phyloP scores from a whole-genome alignment of 2,329 filamentous ascomycete genomes.

The Domatiomyces catenatus region DNA sequence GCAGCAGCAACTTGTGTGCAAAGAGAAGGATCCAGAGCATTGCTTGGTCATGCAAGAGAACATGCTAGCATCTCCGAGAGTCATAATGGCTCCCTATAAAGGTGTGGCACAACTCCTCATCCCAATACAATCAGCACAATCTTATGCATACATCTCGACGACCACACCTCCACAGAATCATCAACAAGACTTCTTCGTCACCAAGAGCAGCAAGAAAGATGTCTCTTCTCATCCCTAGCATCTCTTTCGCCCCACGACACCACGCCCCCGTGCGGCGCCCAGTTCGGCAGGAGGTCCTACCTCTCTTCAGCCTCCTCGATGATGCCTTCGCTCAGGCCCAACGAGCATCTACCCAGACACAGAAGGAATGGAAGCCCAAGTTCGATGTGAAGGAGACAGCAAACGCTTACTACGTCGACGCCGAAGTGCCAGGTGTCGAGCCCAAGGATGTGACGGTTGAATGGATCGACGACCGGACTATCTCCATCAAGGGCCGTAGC shows the following conservation, averaged over 20 bases:
- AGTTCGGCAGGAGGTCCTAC: slow-evolving; percentile 23
- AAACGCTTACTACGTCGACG: slow-evolving; percentile 32
- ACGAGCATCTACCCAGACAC: slow-evolving; percentile 10
- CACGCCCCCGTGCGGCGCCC: slow-evolving; percentile 10
- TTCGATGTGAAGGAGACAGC: slow-evolving; percentile 34
- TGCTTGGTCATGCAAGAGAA: slow-evolving; percentile 8
- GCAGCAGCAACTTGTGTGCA: background rate
- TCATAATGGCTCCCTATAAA: slow-evolving; percentile 11
- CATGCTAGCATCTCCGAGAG: slow-evolving; percentile 10
- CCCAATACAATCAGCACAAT: slow-evolving; percentile 17
- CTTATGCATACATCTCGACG: slow-evolving; percentile 18
- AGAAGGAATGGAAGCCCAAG: slow-evolving; percentile 26
- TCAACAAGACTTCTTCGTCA: slow-evolving; percentile 9
- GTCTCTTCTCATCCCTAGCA: slow-evolving; percentile 25
- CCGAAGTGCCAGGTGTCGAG: slow-evolving; percentile 33
- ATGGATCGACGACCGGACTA: slow-evolving; percentile 32
- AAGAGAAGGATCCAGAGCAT: slow-evolving; percentile 10
- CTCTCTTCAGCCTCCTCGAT: slow-evolving; percentile 33
- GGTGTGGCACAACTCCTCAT: slow-evolving; percentile 3
- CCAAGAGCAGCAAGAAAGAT: slow-evolving; percentile 20
- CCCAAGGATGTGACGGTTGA: slow-evolving; percentile 34
- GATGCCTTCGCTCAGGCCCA: slow-evolving; percentile 20
- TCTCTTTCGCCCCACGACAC: slow-evolving; percentile 15
- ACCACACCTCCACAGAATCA: slow-evolving; percentile 9
- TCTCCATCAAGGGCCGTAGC: slow-evolving; percentile 30